These are phyloP conservation scores for Phytophthora meadii DNA, from an alignment of 352 stramenopile genomes.

Conservation along the genomic window DNA sequence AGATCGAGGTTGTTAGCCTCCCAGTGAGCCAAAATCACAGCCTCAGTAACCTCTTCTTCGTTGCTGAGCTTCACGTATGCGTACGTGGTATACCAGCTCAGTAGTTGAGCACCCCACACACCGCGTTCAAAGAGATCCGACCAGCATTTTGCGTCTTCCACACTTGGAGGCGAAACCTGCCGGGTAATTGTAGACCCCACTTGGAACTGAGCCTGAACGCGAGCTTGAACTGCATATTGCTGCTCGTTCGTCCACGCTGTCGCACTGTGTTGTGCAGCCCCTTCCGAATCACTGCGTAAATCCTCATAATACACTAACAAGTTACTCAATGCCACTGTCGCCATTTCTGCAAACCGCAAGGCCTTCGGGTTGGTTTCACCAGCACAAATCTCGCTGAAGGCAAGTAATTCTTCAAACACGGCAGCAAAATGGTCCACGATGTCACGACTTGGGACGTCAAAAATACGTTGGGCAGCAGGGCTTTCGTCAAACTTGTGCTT, in stretches of 20 bases:
- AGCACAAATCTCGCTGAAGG: constrained; percentile 30
- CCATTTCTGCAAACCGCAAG: constrained; percentile 29
- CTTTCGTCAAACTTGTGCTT: constrained; percentile 19
- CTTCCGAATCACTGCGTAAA: constrained; percentile 1
- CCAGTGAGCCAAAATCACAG: constrained; percentile 46
- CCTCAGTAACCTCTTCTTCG: constrained; percentile 38
- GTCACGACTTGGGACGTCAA: constrained; percentile 33
- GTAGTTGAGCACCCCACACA: constrained; percentile 45
- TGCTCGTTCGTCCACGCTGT: constrained; percentile 54
- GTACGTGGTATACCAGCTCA: constrained; percentile 62
- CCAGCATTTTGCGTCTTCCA: constrained; percentile 38
- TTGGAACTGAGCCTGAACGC: constrained; percentile 49
- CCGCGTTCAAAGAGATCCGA: constrained; percentile 53
- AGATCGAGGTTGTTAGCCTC: constrained; percentile 39
- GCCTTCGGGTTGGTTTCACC: constrained; percentile 12
- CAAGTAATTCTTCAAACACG: constrained; percentile 45
- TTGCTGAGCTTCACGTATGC: constrained; percentile 50
- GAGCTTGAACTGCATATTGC: constrained; percentile 36
- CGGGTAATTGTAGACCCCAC: constrained; percentile 12
- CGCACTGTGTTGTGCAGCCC: constrained; percentile 6
- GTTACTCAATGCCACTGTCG: constrained; percentile 52
- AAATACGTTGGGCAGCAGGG: constrained; percentile 18
- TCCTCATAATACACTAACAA: constrained; percentile 38
- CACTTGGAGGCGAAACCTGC: neutral
- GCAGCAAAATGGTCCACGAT: constrained; percentile 41